phyloP scores from a whole-genome alignment of 2,329 filamentous ascomycete genomes.

The Aspergillus calidoustus region DNA sequence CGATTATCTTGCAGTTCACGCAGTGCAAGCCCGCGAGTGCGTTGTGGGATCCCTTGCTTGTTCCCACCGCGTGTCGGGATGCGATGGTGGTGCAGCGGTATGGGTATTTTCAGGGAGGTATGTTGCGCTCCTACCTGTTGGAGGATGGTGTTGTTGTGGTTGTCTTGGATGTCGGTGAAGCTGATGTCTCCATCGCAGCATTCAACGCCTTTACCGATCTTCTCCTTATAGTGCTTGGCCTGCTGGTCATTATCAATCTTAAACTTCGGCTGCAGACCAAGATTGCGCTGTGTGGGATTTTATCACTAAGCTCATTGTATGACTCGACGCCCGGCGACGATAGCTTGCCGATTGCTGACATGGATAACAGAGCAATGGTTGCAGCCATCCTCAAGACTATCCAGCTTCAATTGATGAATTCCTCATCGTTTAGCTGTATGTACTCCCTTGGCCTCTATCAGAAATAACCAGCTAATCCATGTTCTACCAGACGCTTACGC shows the following conservation, averaged over 20 bases:
- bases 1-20: slow-evolving; percentile 9
- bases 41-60: background rate
- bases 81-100: background rate
- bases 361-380: slow-evolving; percentile 5
- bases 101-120: slow-evolving; percentile 15
- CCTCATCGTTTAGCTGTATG: background rate
- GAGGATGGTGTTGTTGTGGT: background rate
- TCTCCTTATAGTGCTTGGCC: background rate
- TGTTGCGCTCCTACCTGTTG: background rate
- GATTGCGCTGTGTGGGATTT: background rate
- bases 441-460: background rate
- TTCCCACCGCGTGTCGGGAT: background rate
- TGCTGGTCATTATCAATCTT: slow-evolving; percentile 4
- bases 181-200: background rate
- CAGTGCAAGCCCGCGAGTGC: background rate
- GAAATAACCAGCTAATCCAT: background rate
- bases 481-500: background rate
- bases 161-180: no score
- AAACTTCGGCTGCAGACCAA: background rate
- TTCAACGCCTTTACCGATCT: slow-evolving; percentile 12
- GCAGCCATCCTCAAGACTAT: slow-evolving; percentile 3
- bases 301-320: slow-evolving; percentile 11
- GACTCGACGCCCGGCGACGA: background rate
- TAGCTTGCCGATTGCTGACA: no score
- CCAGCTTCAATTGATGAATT: background rate